Conservation (phyloP, 768 basidiomycete species). For the Lyophyllum semitale region DNA sequence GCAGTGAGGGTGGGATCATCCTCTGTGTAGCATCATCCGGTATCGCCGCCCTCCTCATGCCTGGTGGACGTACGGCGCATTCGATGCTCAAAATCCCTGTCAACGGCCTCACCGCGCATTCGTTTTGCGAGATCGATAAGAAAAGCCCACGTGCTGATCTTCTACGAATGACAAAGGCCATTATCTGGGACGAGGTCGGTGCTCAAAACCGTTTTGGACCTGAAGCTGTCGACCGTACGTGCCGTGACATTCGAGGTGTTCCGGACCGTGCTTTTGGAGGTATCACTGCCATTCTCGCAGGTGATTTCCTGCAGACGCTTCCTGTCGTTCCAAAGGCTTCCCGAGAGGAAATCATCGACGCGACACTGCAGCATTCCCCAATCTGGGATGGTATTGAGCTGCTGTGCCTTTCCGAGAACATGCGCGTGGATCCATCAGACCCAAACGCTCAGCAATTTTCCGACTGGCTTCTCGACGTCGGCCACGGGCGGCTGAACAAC, state of each 20-base stretch:
- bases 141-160: conserved; percentile 27
- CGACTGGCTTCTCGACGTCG: conserved; percentile 24
- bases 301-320: conserved; percentile 48
- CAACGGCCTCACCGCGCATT: conserved; percentile 1
- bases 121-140: conserved; percentile 30
- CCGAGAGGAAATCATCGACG: conserved; percentile 36
- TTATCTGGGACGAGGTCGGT: conserved; percentile 47
- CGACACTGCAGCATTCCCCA: conserved; percentile 31
- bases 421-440: conserved; percentile 27
- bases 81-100: conserved; percentile 51
- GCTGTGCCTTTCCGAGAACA: conserved; percentile 37
- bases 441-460: conserved; percentile 14
- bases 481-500: conserved; percentile 17
- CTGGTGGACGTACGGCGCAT: conserved; percentile 48
- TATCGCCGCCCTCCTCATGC: conserved; percentile 46
- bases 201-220: conserved; percentile 35
- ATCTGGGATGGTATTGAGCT: conserved; percentile 37
- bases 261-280: conserved; percentile 39
- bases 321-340: conserved; percentile 41
- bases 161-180: conserved; percentile 26
- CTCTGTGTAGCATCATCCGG: conserved; percentile 53
- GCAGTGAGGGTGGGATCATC: conserved; percentile 30
- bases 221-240: conserved; percentile 38
- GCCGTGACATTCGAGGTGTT: conserved; percentile 29
- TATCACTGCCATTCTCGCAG: conserved; percentile 43